Base-by-base conservation (phyloP, 768 basidiomycete genomes). In the Amanita jacksonii region DNA sequence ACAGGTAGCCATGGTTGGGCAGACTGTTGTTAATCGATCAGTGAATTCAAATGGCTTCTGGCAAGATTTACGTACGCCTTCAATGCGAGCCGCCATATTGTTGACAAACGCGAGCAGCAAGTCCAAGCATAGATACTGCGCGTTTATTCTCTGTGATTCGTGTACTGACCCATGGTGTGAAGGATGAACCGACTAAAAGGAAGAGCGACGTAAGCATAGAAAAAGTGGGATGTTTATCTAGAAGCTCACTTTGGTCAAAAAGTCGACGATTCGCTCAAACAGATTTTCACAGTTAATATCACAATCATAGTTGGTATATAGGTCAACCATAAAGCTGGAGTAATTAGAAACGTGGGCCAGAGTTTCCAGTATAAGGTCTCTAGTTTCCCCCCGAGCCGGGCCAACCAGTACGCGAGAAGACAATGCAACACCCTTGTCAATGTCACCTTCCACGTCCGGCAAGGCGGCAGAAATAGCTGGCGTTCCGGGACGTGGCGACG, bases 221-320 rank as follows among this genome's bases (percentile, higher is more conserved):
- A 30, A 15, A 12, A 23, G 4, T 4, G 10, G 18, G 15, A 38
- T 10, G n/a, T n/a, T n/a, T 18, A 28, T 18, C 3, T 7, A 5
- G 19, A 15, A n/a, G 36, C 69, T 45, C 52, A 90, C 91, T 70
- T 87, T 85, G 5, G 89, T 87, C 51, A 91, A 64, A 60, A 98
- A 96, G 19, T 83, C 86, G 47, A 93, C 67, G 16, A 97, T 64
- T 12, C 88, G 72, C 58, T 98, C 93, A 53, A 93, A 94, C 45
- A 98, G 63, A 59, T 98, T 94, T 66, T 98, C 96, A 60, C 89
- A 91, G 56, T 97, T 94, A 51, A 85, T 79, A 55, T 96, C 91
- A 56, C 92, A 97, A 58, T 99, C 96, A 61, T 97, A 99, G 60
- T 98, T 99, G 43, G 80, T 74, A 66, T 90, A 99, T 10, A 96